A percentile compares a stretch with the other conserved stretches of the same genome.
phyloP scores from a whole-genome alignment of 805 yeast species.

The Starmerella gropengiesseri region DNA sequence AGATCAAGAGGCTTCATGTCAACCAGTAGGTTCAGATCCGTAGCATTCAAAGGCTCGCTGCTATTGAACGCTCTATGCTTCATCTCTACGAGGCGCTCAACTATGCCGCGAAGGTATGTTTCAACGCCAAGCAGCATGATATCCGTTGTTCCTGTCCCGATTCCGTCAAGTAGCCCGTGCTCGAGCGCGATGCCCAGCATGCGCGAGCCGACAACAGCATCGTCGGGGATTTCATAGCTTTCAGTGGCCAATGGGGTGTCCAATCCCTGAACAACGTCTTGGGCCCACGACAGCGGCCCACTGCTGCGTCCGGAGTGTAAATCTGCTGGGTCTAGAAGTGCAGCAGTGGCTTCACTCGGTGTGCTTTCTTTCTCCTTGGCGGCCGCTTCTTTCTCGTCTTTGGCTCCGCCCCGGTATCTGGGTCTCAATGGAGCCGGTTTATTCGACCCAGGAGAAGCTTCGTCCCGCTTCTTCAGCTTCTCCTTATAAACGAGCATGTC shows the following conservation, averaged over 20 bases:
- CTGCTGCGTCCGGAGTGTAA: slow-evolving; percentile 26
- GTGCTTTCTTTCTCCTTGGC: background rate
- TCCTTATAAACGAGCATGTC: slow-evolving; percentile 18
- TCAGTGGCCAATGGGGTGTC: slow-evolving; percentile 74
- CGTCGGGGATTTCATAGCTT: slow-evolving; percentile 71
- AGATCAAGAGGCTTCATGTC: slow-evolving; percentile 29
- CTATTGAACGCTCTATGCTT: slow-evolving; percentile 28
- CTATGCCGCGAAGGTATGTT: slow-evolving; percentile 51
- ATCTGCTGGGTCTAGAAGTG: slow-evolving; percentile 16
- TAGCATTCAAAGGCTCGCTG: slow-evolving; percentile 26
- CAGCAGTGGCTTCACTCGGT: background rate
- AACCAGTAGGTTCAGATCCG: slow-evolving; percentile 29
- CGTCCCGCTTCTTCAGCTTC: background rate
- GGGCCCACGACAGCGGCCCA: slow-evolving; percentile 59
- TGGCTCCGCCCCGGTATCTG: background rate
- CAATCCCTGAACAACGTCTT: slow-evolving; percentile 77
- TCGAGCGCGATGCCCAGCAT: slow-evolving; percentile 80
- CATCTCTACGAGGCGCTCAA: slow-evolving; percentile 50
- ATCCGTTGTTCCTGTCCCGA: slow-evolving; percentile 71
- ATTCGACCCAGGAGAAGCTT: background rate
- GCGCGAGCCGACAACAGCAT: slow-evolving; percentile 51
- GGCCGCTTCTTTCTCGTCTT: background rate
- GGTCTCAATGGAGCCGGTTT: background rate
- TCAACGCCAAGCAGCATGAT: slow-evolving; percentile 72
- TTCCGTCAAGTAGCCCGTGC: slow-evolving; percentile 72